Evolutionary conservation across 1,284 basidiomycete genomes (phyloP).

Genomic region (Ustilago tritici): DNA sequence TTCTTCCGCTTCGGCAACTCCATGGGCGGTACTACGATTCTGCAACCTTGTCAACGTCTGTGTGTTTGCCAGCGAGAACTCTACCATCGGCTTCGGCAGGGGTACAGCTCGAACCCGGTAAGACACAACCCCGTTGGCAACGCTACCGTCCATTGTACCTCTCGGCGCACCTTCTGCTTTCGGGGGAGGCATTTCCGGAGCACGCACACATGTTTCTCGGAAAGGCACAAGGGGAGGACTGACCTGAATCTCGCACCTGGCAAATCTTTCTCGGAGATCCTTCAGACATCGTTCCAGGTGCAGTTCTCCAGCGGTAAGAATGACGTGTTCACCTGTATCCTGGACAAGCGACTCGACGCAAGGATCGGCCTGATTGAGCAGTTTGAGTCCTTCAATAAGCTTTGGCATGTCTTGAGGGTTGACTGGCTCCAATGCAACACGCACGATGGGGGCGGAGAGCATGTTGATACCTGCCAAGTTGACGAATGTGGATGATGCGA

Average conservation of each 20-base stretch:
- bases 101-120: constrained; percentile 87
- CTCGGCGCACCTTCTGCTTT: constrained; percentile 80
- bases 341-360: constrained; percentile 98
- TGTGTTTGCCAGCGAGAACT: constrained; percentile 83
- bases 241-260: constrained; percentile 88
- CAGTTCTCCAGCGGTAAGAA: constrained; percentile 93
- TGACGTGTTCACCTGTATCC: constrained; percentile 96
- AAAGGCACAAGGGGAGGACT: constrained; percentile 98
- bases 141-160: constrained; percentile 81
- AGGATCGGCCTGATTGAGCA: constrained; percentile 94
- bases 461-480: constrained; percentile 65
- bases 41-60: constrained; percentile 70
- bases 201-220: constrained; percentile 85
- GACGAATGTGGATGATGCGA: constrained; percentile 48
- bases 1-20: constrained; percentile 25
- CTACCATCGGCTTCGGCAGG: constrained; percentile 77
- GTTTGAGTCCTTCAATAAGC: constrained; percentile 85
- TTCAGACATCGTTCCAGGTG: constrained; percentile 97
- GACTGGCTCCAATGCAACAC: constrained; percentile 91
- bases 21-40: constrained; percentile 55
- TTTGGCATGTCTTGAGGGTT: constrained; percentile 90
- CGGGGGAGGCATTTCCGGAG: constrained; percentile 83
- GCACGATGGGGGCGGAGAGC: constrained; percentile 82
- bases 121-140: constrained; percentile 80
- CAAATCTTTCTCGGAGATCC: constrained; percentile 94